A percentile compares a stretch with the other conserved stretches of the same genome.
Evolutionary conservation across 164 flowering plant species (phyloP).

Genomic region (Liquidambar formosana): DNA sequence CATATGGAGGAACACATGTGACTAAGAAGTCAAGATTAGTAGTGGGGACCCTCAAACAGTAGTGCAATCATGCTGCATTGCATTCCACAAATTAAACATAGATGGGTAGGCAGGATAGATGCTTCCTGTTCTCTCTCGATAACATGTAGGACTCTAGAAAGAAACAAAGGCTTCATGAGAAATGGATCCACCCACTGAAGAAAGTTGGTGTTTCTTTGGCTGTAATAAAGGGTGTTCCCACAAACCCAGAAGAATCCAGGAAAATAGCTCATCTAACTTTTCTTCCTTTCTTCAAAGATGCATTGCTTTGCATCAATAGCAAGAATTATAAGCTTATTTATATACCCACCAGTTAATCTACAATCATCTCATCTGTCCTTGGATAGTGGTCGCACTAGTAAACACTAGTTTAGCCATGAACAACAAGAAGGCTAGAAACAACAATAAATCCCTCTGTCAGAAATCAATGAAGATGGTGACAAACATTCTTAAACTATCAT

Average conservation of each 20-base stretch:
- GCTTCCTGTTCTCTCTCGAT: no score
- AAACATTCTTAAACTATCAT: slow-evolving; percentile 29
- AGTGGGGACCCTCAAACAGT: no score
- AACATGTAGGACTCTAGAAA: not conserved
- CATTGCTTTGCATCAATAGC: slow-evolving; percentile 2
- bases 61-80: no score
- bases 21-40: no score
- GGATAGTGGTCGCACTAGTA: not conserved
- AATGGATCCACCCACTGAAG: not conserved
- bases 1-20: no score
- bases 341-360: slow-evolving; percentile 1
- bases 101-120: no score
- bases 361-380: not conserved
- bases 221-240: not conserved
- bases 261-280: not conserved
- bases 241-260: slow-evolving; percentile 1
- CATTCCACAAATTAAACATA: no score
- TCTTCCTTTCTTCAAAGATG: not conserved
- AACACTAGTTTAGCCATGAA: slow-evolving; percentile 15
- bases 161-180: not conserved
- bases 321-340: not conserved
- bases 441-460: slow-evolving; percentile 30
- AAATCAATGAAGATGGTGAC: slow-evolving; percentile 34
- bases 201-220: slow-evolving; percentile 1
- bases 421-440: slow-evolving; percentile 14